Conservation (phyloP, 2,329 filamentous ascomycete genomes). For the Epichloe gansuensis region DNA sequence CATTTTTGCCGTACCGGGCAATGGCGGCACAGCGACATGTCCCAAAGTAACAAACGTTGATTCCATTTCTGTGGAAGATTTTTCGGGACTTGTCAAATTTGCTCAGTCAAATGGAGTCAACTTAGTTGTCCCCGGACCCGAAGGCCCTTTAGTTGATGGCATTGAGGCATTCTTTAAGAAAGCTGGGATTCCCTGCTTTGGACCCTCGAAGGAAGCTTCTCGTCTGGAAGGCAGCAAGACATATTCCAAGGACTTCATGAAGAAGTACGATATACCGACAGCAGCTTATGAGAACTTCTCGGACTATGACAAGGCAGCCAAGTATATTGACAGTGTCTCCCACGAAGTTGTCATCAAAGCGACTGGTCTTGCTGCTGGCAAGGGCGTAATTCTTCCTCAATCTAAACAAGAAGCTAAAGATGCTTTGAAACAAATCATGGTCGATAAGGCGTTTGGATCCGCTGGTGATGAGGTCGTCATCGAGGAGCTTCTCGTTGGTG, state of each 20-base stretch:
- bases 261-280: slow-evolving; percentile 77
- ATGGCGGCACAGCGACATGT: slow-evolving; percentile 69
- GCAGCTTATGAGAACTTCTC: slow-evolving; percentile 84
- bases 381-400: slow-evolving; percentile 83
- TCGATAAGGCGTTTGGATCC: slow-evolving; percentile 71
- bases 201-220: slow-evolving; percentile 73
- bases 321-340: slow-evolving; percentile 59
- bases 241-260: slow-evolving; percentile 98
- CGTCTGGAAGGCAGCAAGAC: slow-evolving; percentile 94
- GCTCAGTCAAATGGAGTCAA: slow-evolving; percentile 63
- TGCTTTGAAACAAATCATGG: slow-evolving; percentile 82
- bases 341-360: slow-evolving; percentile 90
- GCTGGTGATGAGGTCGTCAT: slow-evolving; percentile 90
- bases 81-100: slow-evolving; percentile 62
- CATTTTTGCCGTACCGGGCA: slow-evolving; percentile 64
- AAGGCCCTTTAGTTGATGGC: slow-evolving; percentile 86
- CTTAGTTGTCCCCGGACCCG: slow-evolving; percentile 80
- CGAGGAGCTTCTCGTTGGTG: slow-evolving; percentile 83
- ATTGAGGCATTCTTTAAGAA: slow-evolving; percentile 71
- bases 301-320: slow-evolving; percentile 57
- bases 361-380: slow-evolving; percentile 80
- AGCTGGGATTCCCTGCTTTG: slow-evolving; percentile 70
- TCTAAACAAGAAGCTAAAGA: slow-evolving; percentile 71
- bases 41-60: slow-evolving; percentile 63
- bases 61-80: slow-evolving; percentile 62